Percentiles rank a stretch among this genome's conserved stretches.
Conservation (phyloP, 345 rosid genomes). For the Kernera saxatilis region DNA sequence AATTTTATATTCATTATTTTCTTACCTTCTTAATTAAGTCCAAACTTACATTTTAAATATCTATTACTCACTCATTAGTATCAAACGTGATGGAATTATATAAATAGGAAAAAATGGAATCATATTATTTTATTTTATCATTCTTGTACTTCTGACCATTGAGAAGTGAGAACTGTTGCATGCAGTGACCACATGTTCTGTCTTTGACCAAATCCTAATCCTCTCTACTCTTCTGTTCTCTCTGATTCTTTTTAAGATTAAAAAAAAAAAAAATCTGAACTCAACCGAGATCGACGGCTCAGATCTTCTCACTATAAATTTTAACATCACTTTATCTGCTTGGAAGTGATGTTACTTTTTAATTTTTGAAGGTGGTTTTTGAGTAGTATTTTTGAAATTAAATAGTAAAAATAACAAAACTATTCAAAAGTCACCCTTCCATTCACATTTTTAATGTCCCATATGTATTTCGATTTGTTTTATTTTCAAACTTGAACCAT, state of each 20-base stretch:
- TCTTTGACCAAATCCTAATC: constrained; percentile 27
- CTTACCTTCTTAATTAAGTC: neutral
- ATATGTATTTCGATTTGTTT: too few species aligned
- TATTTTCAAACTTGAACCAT: too few species aligned
- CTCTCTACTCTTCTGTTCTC: neutral
- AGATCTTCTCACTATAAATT: neutral
- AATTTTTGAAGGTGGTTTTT: too few species aligned
- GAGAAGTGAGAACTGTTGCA: constrained; percentile 16
- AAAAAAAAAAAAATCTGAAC: neutral
- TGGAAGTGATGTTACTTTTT: too few species aligned
- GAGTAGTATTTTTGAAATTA: too few species aligned
- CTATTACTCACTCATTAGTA: neutral
- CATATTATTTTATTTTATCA: neutral
- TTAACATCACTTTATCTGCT: too few species aligned
- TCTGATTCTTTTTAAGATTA: neutral
- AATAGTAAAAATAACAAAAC: too few species aligned
- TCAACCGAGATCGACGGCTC: neutral
- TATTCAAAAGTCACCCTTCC: too few species aligned
- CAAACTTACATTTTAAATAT: neutral
- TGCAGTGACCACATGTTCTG: constrained; percentile 22
- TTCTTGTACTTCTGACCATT: neutral
- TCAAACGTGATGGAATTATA: constrained; percentile 6
- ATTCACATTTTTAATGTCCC: too few species aligned
- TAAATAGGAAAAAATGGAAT: neutral
- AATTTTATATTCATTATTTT: neutral